These are phyloP conservation scores for Zanthoxylum bungeanum DNA, from an alignment of 345 rosid species.

Conservation along the genomic window DNA sequence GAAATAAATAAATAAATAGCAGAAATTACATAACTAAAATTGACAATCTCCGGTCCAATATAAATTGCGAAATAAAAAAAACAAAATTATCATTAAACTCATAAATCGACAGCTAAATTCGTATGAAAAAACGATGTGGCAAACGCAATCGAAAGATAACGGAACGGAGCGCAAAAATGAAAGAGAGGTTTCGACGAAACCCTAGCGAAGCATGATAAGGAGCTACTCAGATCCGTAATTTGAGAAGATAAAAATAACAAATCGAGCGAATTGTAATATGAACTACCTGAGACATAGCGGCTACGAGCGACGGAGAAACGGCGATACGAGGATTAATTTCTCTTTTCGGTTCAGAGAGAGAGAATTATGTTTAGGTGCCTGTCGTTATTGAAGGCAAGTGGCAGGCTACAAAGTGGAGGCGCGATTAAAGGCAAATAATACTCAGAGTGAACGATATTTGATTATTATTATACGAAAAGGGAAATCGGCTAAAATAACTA, in stretches of 20 bases:
- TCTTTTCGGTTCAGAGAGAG: background rate
- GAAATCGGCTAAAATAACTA: too few relatives aligned
- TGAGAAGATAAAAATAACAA: background rate
- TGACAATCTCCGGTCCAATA: background rate
- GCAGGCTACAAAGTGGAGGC: background rate
- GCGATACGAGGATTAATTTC: background rate
- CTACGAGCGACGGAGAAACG: background rate
- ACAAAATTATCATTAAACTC: background rate
- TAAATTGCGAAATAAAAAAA: background rate
- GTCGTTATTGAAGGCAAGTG: background rate
- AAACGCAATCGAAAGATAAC: background rate
- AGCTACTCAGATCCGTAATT: background rate
- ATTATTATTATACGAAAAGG: too few relatives aligned
- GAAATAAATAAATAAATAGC: background rate
- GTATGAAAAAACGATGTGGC: background rate
- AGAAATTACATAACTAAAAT: background rate
- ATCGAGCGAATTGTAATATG: background rate
- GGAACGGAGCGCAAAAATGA: background rate
- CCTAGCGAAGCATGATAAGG: background rate
- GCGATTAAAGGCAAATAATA: too few relatives aligned
- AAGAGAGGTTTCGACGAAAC: background rate
- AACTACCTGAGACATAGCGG: constrained; percentile 50
- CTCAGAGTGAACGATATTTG: too few relatives aligned
- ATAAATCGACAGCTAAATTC: background rate
- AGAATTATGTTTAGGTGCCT: background rate